These are phyloP conservation scores for Microsporum ferrugineum DNA, from an alignment of 2,329 filamentous ascomycete genomes.

Conservation along the genomic window DNA sequence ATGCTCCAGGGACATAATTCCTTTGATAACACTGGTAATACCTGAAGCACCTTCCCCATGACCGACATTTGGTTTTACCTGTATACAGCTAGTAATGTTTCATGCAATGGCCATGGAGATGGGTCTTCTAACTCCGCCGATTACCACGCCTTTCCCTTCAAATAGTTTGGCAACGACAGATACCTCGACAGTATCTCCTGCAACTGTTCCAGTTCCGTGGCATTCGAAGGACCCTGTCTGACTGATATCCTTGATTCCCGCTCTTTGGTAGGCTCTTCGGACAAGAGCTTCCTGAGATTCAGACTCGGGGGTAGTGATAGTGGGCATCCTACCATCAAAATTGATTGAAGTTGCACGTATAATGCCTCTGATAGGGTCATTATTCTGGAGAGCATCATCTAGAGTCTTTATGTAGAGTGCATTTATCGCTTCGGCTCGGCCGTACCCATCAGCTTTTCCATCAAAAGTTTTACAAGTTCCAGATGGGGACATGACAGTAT, in stretches of 20 bases:
- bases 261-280: conserved; percentile 21
- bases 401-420: conserved; percentile 25
- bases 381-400: conserved; percentile 22
- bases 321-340: conserved; percentile 20
- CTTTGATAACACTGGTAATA: conserved; percentile 20
- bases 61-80: conserved; percentile 21
- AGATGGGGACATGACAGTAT: conserved; percentile 28
- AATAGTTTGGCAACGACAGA: conserved; percentile 15
- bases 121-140: conserved; percentile 14
- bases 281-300: conserved; percentile 23
- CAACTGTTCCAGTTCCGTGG: conserved; percentile 28
- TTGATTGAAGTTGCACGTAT: conserved; percentile 24
- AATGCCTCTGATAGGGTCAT: conserved; percentile 26
- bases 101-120: conserved; percentile 14
- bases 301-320: conserved; percentile 16
- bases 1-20: conserved; percentile 19
- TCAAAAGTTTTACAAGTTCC: conserved; percentile 26
- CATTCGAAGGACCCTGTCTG: conserved; percentile 9
- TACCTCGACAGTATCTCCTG: conserved; percentile 20
- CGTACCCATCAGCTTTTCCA: conserved; percentile 25
- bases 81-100: not conserved
- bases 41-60: conserved; percentile 21
- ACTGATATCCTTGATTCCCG: conserved; percentile 15
- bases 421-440: conserved; percentile 27
- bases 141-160: conserved; percentile 7